A percentile compares a stretch with the other conserved stretches of the same genome.
These are phyloP conservation scores for Blastocystis sp. DNA, from an alignment of 352 stramenopile genomes.

Conservation along the genomic window DNA sequence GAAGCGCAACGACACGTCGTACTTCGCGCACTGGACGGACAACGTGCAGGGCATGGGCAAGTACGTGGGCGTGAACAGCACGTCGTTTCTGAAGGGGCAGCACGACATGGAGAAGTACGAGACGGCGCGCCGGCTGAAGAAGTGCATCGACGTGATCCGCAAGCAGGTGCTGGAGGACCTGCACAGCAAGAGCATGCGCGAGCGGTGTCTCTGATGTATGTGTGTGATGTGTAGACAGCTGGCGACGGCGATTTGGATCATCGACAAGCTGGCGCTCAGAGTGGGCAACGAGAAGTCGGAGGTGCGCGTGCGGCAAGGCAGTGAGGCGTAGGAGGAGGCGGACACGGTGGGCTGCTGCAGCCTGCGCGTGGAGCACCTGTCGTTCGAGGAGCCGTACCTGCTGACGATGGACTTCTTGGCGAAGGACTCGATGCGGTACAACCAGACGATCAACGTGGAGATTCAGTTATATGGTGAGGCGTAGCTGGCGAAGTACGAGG, in stretches of 20 bases:
- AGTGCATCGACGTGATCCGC: slow-evolving; percentile 91
- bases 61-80: slow-evolving; percentile 90
- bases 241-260: slow-evolving; percentile 99
- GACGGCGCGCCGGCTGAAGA: slow-evolving; percentile 93
- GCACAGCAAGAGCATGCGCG: slow-evolving; percentile 75
- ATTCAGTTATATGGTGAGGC: slow-evolving; percentile 55
- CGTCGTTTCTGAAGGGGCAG: slow-evolving; percentile 98
- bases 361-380: slow-evolving; percentile 95
- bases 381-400: slow-evolving; percentile 87
- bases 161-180: slow-evolving; percentile 85
- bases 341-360: slow-evolving; percentile 99
- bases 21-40: slow-evolving; percentile 92
- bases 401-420: slow-evolving; percentile 97
- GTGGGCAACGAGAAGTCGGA: slow-evolving; percentile 98
- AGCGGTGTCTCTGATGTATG: no score
- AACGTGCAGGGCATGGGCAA: slow-evolving; percentile 86
- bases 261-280: slow-evolving; percentile 97
- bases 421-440: slow-evolving; percentile 99
- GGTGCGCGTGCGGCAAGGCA: slow-evolving; percentile 76
- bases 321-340: slow-evolving; percentile 79
- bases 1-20: slow-evolving; percentile 85
- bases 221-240: slow-evolving; percentile 83
- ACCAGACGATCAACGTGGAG: slow-evolving; percentile 93
- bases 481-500: slow-evolving; percentile 80
- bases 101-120: slow-evolving; percentile 97